Base-by-base conservation (phyloP, 768 basidiomycete genomes). In the Wakefieldia striispora region DNA sequence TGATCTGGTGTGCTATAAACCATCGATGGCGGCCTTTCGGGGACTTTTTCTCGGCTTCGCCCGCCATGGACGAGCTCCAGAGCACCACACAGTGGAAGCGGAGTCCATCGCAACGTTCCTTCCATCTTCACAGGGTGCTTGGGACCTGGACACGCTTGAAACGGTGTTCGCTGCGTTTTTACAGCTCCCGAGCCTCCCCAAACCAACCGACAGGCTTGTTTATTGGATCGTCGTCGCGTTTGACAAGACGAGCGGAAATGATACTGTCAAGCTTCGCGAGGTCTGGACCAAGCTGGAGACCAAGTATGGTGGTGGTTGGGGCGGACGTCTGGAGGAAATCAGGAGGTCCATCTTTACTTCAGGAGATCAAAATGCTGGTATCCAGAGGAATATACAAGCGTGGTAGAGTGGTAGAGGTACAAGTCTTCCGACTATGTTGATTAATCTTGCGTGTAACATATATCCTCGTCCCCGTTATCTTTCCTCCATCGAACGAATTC, bases 401-500 rank as follows among this genome's bases (percentile, higher is more conserved):
- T 41, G 14, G 43, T 23, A 54, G 47, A 44, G 38, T 53, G 14
- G 45, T 23, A 54, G 47, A 43, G 38, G 51, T 50, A 48, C 53
- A 49, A 45, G 43, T 21, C 20, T 55, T 37, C 26, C 41, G 17
- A 35, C 33, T 35, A 47, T 10, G 35, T 42, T 40, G n/a, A 17
- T 52, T 20, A 27, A 37, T 43, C 26, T 37, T 37, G 41, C 17
- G 27, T 9, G 27, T 59, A 33, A 33, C 56, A 70, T 48, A 75
- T 66, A 49, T 62, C 43, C 10, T 63, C 44, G 31, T 70, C 75
- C 17, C 75, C 77, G 34, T 77, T 76, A 38, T 65, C 67, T 49
- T 72, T 72, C 64, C 91, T 80, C 91, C 92, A 94, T 31, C 74
- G 72, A 51, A 80, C 72, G 65, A 86, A 95, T 50, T 93, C 86